Base-by-base conservation (phyloP, 768 basidiomycete species). In the Suillus brevipes region DNA sequence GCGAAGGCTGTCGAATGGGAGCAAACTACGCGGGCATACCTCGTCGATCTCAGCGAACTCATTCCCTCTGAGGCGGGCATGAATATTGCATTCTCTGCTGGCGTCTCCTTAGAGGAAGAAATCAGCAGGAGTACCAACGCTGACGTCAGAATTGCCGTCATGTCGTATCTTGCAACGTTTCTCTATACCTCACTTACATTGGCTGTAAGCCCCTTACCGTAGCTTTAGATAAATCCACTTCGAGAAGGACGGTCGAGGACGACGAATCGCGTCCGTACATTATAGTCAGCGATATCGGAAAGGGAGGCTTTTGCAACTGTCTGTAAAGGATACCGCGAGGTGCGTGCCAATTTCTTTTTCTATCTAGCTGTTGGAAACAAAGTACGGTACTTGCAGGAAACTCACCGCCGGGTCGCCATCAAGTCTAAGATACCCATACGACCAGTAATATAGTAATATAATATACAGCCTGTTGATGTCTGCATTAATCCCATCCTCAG, bases 301-400 rank as follows among this genome's bases (percentile, higher is more conserved):
- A 91, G 75, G 97, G 97, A 20, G 94, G 92, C 75, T 99, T 99
- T 99, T 77, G 97, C 97, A 18, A 97, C 91, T 0, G 97, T 99
- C 47, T 96, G 93, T 77, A 93, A 94, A 70, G 96, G 94, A 60
- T 94, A 94, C 79, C 90, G 95, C 75, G 88, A 90, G 78, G 95
- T 93, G 69, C 64, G 89, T 78, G 38, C 31, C 23, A 8, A 45
- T 4, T 38, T n/a, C 18, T 31, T 38, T 18, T 34, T 28, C 45
- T 16, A 28, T 61, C 61, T 14, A 10, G 13, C 14, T 47, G 43
- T 2, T 47, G 36, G 62, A 55, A 65, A 28, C 61, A 25, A 45
- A n/a, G n/a, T n/a, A 18, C 28, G 49, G 31, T 55, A 61, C 56
- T 49, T 59, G 40, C 75, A 96, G 93, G 89, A 91, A 71, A 89